Base-by-base conservation (phyloP, 306 rosid species). In the Quercus cerris region DNA sequence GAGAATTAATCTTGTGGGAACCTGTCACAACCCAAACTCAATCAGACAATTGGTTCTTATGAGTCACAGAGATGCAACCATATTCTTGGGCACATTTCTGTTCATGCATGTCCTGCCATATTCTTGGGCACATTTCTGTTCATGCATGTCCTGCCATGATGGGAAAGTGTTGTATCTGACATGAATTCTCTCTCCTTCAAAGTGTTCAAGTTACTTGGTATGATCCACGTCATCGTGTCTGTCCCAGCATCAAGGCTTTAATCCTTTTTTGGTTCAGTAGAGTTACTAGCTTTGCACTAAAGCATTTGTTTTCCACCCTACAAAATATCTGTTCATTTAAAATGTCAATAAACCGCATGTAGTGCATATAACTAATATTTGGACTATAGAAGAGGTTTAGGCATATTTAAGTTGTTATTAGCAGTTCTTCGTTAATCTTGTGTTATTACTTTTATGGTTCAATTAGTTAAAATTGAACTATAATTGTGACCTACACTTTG, bases 321-420 rank as follows among this genome's bases (percentile, higher is more conserved):
- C 20, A 28, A 3, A 63, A 56, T 22, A 22, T 30, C 13, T 76
- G 35, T 61, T 23, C 57, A 55, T 68, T 27, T 49, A 55, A 61
- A 69, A 51, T 33, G 31, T 75, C 74, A 23, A 10, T 44, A 56
- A 69, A 61, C 57, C 12, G 17, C 66, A 70, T 52, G 64, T 38
- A 52, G 73, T 30, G 66, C 64, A 28, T 30, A 30, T 44, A 64
- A 59, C 18, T 74, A 51, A 78, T 78, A 74, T 30, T 76, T 69
- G 58, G 31, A 64, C 18, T 17, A 25, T 83, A 51, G 75, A 71
- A 38, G 84, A 38, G 75, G 57, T 51, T 69, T 46, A 55, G 78
- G 77, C 54, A 55, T 69, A 61, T 76, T 19, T 68, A 70, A 70
- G 70, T 80, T 67, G n/a, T 74, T 74, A 69, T 74, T 54, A 63